phyloP scores from a whole-genome alignment of 2,329 filamentous ascomycete species.

The Clonostachys solani region DNA sequence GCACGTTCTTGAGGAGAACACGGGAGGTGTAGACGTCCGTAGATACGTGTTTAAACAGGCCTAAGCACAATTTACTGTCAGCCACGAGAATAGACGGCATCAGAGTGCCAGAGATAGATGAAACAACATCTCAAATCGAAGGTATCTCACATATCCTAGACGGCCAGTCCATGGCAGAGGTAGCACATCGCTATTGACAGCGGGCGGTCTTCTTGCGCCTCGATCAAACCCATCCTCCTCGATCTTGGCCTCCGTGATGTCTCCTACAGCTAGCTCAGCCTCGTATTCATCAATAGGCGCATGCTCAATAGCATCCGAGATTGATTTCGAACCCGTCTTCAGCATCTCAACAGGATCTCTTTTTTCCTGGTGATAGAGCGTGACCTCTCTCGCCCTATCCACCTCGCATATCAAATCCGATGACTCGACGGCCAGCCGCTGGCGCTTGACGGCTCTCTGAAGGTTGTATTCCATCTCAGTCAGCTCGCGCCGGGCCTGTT shows the following conservation, averaged over 20 bases:
- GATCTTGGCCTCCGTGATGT: slow-evolving; percentile 9
- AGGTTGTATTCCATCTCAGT: slow-evolving; percentile 45
- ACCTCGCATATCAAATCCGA: slow-evolving; percentile 19
- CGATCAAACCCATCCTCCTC: slow-evolving; percentile 20
- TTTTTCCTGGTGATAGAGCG: no score
- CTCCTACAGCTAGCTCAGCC: slow-evolving; percentile 10
- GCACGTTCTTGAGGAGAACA: slow-evolving; percentile 90
- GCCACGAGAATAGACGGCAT: not conserved
- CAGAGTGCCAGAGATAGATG: no score
- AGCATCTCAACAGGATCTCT: not conserved
- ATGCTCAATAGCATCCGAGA: slow-evolving; percentile 6
- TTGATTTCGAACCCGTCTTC: no score
- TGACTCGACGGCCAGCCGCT: slow-evolving; percentile 40
- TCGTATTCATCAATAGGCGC: slow-evolving; percentile 13
- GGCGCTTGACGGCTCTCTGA: slow-evolving; percentile 33
- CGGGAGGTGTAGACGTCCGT: slow-evolving; percentile 71
- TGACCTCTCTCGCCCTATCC: not conserved
- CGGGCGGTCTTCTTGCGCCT: slow-evolving; percentile 56
- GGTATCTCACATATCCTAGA: slow-evolving; percentile 70
- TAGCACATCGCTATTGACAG: slow-evolving; percentile 77
- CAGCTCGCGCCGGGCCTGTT: slow-evolving; percentile 36
- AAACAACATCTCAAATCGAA: not conserved
- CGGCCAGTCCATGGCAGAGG: slow-evolving; percentile 89
- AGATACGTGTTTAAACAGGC: slow-evolving; percentile 93
- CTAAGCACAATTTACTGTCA: slow-evolving; percentile 23